Conservation (phyloP, 345 rosid species). For the Limnanthes douglasii region DNA sequence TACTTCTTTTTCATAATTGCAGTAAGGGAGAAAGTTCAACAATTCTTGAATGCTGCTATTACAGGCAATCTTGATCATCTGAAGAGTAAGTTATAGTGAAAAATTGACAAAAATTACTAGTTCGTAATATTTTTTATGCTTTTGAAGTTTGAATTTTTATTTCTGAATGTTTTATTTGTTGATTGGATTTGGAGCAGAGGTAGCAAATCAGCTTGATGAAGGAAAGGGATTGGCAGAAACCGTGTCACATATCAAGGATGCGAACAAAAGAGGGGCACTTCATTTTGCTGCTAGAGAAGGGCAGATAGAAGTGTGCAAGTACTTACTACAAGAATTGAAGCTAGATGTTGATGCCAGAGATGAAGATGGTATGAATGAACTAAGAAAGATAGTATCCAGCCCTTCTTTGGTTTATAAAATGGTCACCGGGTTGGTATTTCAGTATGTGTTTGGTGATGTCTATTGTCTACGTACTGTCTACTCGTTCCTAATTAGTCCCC, state of each 20-base stretch:
- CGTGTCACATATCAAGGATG: constrained; percentile 74
- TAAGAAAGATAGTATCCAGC: no score
- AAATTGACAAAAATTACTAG: background rate
- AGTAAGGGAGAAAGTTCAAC: constrained; percentile 69
- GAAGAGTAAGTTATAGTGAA: constrained; percentile 38
- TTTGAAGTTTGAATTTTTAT: background rate
- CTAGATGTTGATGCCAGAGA: constrained; percentile 52
- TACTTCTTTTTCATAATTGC: constrained; percentile 8
- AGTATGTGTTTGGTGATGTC: no score
- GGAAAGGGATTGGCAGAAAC: constrained; percentile 53
- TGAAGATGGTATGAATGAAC: constrained; percentile 96
- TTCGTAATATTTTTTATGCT: background rate
- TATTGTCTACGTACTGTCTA: no score
- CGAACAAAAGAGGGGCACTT: constrained; percentile 79
- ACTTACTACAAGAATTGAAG: constrained; percentile 69
- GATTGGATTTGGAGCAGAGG: constrained; percentile 21
- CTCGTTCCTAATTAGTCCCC: no score
- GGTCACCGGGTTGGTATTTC: no score
- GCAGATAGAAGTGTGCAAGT: constrained; percentile 61
- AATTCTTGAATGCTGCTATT: constrained; percentile 51
- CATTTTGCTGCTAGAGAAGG: constrained; percentile 97
- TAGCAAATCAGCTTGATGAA: constrained; percentile 67
- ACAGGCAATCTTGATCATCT: constrained; percentile 77
- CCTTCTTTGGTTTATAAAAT: no score
- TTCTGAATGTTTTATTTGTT: constrained; percentile 1